Evolutionary conservation across 2,329 filamentous ascomycete genomes (phyloP).

Genomic region (Paecilomyces dactylethromorphus): DNA sequence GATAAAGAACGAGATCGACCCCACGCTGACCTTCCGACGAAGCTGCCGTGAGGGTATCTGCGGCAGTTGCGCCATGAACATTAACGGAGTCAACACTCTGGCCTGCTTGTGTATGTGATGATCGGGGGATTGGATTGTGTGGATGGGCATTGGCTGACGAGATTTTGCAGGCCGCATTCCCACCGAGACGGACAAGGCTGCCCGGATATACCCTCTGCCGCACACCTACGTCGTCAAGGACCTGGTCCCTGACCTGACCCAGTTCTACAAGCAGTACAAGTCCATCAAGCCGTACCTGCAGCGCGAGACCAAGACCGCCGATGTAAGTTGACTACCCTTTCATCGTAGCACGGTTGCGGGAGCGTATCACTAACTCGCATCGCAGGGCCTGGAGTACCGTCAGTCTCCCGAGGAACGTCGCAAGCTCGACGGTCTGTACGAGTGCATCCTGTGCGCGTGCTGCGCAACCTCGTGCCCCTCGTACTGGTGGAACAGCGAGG

Average conservation of each 20-base stretch:
- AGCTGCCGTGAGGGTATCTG: slow-evolving; percentile 98
- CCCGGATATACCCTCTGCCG: slow-evolving; percentile 94
- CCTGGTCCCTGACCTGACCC: slow-evolving; percentile 91
- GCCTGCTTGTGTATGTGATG: slow-evolving; percentile 86
- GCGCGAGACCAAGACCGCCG: slow-evolving; percentile 72
- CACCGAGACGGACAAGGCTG: slow-evolving; percentile 68
- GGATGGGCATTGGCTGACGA: slow-evolving; percentile 8
- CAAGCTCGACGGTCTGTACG: slow-evolving; percentile 97
- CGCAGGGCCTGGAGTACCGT: slow-evolving; percentile 80
- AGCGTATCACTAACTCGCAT: slow-evolving; percentile 1
- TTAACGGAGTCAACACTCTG: slow-evolving; percentile 95
- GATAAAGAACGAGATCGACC: slow-evolving; percentile 98
- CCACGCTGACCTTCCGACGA: slow-evolving; percentile 89
- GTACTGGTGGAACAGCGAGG: slow-evolving; percentile 99
- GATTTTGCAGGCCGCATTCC: slow-evolving; percentile 82
- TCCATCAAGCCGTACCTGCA: slow-evolving; percentile 99
- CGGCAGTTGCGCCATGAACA: slow-evolving; percentile 99
- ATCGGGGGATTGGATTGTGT: background rate
- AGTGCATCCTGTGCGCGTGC: slow-evolving; percentile 99
- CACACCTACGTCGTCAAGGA: slow-evolving; percentile 99
- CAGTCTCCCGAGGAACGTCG: slow-evolving; percentile 87
- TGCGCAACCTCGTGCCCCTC: slow-evolving; percentile 99
- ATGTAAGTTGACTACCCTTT: slow-evolving; percentile 56
- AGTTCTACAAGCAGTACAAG: slow-evolving; percentile 99
- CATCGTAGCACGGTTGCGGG: background rate